Evolutionary conservation across 2,329 filamentous ascomycete species (phyloP).

Genomic region (Penicillium oxalicum): DNA sequence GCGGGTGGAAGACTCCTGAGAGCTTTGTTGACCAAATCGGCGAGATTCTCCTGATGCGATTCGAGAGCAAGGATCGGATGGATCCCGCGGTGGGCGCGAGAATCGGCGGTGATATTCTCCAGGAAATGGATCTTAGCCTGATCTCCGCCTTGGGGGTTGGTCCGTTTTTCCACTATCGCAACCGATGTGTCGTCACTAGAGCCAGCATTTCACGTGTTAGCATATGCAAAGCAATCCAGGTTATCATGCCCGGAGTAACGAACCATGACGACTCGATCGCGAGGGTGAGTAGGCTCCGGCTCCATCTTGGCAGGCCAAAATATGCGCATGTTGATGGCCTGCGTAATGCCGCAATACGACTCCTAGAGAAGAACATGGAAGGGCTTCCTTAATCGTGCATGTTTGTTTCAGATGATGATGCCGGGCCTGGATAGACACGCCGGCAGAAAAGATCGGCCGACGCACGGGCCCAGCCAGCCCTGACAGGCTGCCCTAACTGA

Average conservation of each 20-base stretch:
- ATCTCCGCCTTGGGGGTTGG: conserved; percentile 1
- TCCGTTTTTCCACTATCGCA: conserved; percentile 63
- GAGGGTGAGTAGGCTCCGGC: conserved; percentile 38
- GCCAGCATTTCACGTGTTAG: conserved; percentile 1
- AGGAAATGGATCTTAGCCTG: conserved; percentile 66
- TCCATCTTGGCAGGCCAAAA: conserved; percentile 2
- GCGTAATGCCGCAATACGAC: conserved; percentile 16
- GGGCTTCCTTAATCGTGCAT: not conserved
- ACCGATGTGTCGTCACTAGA: conserved; percentile 83
- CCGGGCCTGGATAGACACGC: not conserved
- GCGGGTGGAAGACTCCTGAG: conserved; percentile 50
- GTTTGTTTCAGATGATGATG: too few relatives aligned
- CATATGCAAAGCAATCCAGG: not conserved
- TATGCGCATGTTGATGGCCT: conserved; percentile 11
- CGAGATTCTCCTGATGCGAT: conserved; percentile 68
- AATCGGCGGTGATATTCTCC: conserved; percentile 74
- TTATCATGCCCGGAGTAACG: conserved; percentile 2
- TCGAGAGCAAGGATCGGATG: conserved; percentile 69
- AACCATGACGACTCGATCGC: conserved; percentile 46
- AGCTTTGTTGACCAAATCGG: conserved; percentile 60
- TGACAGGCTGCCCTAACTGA: conserved; percentile 18
- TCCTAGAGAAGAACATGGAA: conserved; percentile 24
- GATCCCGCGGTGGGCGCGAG: conserved; percentile 67
- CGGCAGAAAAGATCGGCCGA: conserved; percentile 18
- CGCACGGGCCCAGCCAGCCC: conserved; percentile 29